Evolutionary conservation across 495 filamentous ascomycete species (phyloP).

Genomic region (Endocarpon pusillum): DNA sequence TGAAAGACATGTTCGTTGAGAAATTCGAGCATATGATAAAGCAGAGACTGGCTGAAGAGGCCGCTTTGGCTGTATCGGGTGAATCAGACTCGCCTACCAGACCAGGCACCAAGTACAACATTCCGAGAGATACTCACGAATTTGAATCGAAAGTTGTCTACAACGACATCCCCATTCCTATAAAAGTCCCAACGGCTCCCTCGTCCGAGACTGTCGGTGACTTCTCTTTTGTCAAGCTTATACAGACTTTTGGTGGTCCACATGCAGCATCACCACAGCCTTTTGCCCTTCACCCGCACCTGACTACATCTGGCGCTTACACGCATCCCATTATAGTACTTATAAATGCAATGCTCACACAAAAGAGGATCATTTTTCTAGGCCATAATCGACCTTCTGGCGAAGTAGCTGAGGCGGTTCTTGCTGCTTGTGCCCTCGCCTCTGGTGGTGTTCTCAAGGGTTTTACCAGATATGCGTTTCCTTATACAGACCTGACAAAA

Average conservation of each 20-base stretch:
- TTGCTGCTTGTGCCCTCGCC: constrained; percentile 81
- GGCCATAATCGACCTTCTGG: constrained; percentile 88
- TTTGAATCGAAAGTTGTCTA: constrained; percentile 91
- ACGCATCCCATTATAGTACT: constrained; percentile 39
- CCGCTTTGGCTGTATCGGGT: constrained; percentile 11
- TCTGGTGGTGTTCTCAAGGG: constrained; percentile 89
- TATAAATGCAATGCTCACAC: constrained; percentile 58
- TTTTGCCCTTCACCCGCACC: constrained; percentile 74
- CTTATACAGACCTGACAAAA: constrained; percentile 95
- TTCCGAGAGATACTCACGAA: constrained; percentile 90
- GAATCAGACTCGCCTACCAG: constrained; percentile 30
- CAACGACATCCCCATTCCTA: constrained; percentile 84
- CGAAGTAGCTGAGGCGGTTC: constrained; percentile 86
- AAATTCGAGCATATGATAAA: constrained; percentile 94
- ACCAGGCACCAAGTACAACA: constrained; percentile 34
- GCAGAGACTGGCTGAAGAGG: constrained; percentile 36
- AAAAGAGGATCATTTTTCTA: constrained; percentile 91
- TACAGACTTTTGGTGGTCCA: constrained; percentile 74
- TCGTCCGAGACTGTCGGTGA: constrained; percentile 94
- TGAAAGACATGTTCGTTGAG: constrained; percentile 91
- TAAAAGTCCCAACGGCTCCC: constrained; percentile 84
- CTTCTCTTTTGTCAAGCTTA: constrained; percentile 92
- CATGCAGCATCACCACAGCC: constrained; percentile 70
- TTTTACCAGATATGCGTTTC: constrained; percentile 95
- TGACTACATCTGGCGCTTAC: constrained; percentile 73